Evolutionary conservation across 352 stramenopile genomes (phyloP), one percentile per base, ranked within the genome.

Genomic region (Globisporangium sylvaticum): DNA sequence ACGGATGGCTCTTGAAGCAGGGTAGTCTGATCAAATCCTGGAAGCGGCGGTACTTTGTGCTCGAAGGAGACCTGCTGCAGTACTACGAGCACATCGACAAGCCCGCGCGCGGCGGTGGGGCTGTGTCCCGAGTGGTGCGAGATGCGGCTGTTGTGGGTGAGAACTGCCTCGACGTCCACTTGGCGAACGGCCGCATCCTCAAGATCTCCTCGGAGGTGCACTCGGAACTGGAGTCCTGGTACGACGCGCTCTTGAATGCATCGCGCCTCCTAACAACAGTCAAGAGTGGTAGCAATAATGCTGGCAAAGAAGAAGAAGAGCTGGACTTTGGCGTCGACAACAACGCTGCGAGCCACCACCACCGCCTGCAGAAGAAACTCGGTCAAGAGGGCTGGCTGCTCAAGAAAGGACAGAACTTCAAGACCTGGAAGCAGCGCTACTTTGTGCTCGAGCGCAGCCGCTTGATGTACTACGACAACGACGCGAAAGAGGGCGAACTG

Each of bases 351-450:
- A 32, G n/a, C n/a, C n/a, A 39, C 24, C 27, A 1, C 34, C 34
- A 27, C 48, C 53, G 52, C 34, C 27, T 65, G 18, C 50, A 53
- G 59, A 65, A 57, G 42, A 69, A 58, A 20, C 58, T 69, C 12
- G 58, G 48, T 0, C 65, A 62, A 32, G 48, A 54, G 9, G 87
- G 87, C 24, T 96, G 86, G 86, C 74, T 96, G 1, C 63, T 92
- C 57, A 96, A 96, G 69, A 82, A 89, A 69, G 88, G 88, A 1
- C 84, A 94, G 62, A 78, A 84, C 53, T 86, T 94, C 61, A 91
- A 92, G 76, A 91, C 74, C 0, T 96, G 88, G 88, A 96, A 94
- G 70, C 74, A 80, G n/a, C 76, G 83, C 8, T 93, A 87, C 64
- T 91, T 96, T 46, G 71, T 85, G 22, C 76, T 96, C 52, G 71